Conservation (phyloP, 352 stramenopile genomes). For the Lagenidium giganteum region DNA sequence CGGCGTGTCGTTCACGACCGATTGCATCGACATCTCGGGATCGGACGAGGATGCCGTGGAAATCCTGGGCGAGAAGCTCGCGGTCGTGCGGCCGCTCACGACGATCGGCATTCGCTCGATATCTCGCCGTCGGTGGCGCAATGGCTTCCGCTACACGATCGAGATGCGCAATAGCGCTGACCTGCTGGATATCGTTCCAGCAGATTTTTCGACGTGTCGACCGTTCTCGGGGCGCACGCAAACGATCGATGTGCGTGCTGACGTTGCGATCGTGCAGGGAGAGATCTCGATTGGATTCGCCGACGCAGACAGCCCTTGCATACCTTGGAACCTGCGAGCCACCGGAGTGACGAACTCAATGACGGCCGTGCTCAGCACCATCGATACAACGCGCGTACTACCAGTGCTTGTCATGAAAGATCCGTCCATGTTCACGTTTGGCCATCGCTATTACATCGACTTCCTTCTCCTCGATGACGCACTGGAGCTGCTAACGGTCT, state of each 20-base stretch:
- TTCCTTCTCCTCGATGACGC: conserved; percentile 42
- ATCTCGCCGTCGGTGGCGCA: conserved; percentile 13
- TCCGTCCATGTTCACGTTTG: conserved; percentile 22
- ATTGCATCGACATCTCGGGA: conserved; percentile 41
- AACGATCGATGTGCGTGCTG: conserved; percentile 54
- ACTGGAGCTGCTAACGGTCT: conserved; percentile 18
- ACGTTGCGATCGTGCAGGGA: conserved; percentile 34
- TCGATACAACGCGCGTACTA: conserved; percentile 32
- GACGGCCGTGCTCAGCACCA: conserved; percentile 24
- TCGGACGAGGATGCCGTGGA: conserved; percentile 37
- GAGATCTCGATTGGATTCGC: conserved; percentile 35
- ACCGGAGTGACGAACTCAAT: conserved; percentile 28
- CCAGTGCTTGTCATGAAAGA: conserved; percentile 40
- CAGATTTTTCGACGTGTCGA: conserved; percentile 26
- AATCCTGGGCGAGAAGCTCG: conserved; percentile 32
- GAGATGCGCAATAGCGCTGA: conserved; percentile 44
- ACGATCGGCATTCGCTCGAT: conserved; percentile 50
- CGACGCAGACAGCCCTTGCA: conserved; percentile 29
- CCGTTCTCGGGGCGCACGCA: conserved; percentile 35
- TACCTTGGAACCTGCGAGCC: conserved; percentile 38
- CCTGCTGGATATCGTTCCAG: conserved; percentile 43
- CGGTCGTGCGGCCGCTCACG: conserved; percentile 30
- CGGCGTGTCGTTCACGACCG: conserved; percentile 26
- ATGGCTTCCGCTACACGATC: conserved; percentile 52
- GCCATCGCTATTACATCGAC: conserved; percentile 38